Evolutionary conservation across 1,139 yeast genomes (phyloP), one percentile per base, ranked within the genome.

Genomic region (Nakaseomyces uthaithaninus): DNA sequence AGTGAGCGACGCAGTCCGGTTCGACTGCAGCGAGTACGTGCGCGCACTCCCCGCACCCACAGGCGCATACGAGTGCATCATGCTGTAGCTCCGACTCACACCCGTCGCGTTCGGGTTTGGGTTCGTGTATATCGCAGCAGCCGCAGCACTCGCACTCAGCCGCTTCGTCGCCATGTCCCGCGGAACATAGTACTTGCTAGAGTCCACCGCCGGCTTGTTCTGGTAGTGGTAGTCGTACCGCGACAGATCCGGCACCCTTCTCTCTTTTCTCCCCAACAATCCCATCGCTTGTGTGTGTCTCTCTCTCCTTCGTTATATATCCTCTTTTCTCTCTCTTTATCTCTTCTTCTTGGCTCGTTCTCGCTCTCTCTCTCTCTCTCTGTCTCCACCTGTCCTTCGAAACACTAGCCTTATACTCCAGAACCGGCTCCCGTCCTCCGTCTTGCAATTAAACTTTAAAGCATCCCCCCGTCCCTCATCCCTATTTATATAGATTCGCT

Each of bases 211-310:
- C 14, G 39, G 42, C 20, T 48, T 48, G 35, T 53, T 50, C 37
- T 52, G 49, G 39, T 58, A 58, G 35, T 55, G 49, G 39, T 59
- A 57, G 36, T 57, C 60, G 37, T 59, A 59, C 38, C 63, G 50
- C n/a, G 62, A 57, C 24, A 59, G 43, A 39, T 59, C 63, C 4
- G 63, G 63, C 16, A 54, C 57, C 44, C 50, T 48, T 30, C 50
- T 47, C 37, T 54, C 59, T 41, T 49, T 53, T 40, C 41, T 51
- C 7, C 44, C 33, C 23, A 53, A 36, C 38, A 55, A 51, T 2
- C 52, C 57, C 59, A 54, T 54, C 31, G 3, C 27, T n/a, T 8
- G 19, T 30, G 11, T 27, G n/a, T n/a, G n/a, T n/a, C n/a, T n/a
- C 24, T 12, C 14, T 10, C 17, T 15, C 27, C 12, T 17, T 30